phyloP scores from a whole-genome alignment of 108 stramenopile species.

The Schizochytrium sp. region DNA sequence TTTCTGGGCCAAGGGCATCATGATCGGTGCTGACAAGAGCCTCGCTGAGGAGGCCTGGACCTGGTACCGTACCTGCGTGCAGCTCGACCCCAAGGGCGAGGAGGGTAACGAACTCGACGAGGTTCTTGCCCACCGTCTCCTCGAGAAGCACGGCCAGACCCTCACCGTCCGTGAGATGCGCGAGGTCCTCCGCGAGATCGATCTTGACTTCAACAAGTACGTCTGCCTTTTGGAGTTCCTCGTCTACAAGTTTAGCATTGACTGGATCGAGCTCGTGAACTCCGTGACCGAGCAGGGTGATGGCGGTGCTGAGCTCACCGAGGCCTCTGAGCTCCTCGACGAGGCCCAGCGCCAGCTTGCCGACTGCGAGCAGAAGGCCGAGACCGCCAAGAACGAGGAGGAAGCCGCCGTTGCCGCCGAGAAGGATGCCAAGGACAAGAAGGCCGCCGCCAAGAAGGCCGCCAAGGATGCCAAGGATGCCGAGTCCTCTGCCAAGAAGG shows the following conservation, averaged over 20 bases:
- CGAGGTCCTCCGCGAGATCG: constrained; percentile 61
- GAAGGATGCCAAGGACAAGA: constrained; percentile 34
- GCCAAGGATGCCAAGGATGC: constrained; percentile 43
- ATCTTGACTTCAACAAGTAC: constrained; percentile 64
- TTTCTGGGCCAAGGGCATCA: constrained; percentile 63
- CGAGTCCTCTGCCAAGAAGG: constrained; percentile 55
- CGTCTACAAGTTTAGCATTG: constrained; percentile 54
- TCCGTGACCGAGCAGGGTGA: constrained; percentile 57
- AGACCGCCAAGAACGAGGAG: constrained; percentile 62
- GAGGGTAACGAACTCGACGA: constrained; percentile 59
- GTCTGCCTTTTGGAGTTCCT: constrained; percentile 64
- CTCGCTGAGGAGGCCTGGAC: constrained; percentile 62
- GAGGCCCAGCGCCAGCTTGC: constrained; percentile 61
- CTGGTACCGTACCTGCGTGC: constrained; percentile 22
- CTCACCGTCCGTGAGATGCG: constrained; percentile 67
- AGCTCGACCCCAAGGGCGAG: constrained; percentile 62
- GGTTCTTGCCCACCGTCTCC: constrained; percentile 62
- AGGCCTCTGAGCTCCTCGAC: constrained; percentile 9
- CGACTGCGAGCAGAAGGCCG: constrained; percentile 21
- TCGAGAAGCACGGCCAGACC: constrained; percentile 61
- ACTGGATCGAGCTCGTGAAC: constrained; percentile 62
- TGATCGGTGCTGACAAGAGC: constrained; percentile 47
- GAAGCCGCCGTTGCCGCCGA: constrained; percentile 40
- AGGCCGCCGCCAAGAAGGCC: constrained; percentile 46
- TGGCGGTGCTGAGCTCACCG: constrained; percentile 26